Evolutionary conservation across 371 early-diverging fungal species (phyloP).

Genomic region (Mucor piriformis): DNA sequence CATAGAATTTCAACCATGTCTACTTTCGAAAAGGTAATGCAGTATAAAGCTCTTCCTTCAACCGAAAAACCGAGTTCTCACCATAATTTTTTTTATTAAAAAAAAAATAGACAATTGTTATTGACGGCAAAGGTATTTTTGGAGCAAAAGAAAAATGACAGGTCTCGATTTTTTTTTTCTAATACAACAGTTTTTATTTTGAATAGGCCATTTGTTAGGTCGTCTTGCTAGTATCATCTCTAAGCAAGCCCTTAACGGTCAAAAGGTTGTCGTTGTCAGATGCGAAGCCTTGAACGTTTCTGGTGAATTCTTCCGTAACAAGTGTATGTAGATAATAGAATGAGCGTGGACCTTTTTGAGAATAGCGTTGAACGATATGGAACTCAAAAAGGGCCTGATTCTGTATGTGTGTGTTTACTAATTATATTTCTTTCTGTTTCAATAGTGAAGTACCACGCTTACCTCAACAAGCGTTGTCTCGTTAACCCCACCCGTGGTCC

Average conservation of each 20-base stretch:
- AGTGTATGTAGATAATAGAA: slow-evolving; percentile 70
- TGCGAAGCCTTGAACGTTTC: slow-evolving; percentile 98
- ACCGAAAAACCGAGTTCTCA: not conserved
- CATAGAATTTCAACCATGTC: slow-evolving; percentile 21
- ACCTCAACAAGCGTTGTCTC: slow-evolving; percentile 98
- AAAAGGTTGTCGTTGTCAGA: slow-evolving; percentile 97
- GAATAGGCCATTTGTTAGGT: slow-evolving; percentile 92
- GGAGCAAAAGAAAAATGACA: not conserved
- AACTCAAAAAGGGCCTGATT: not conserved
- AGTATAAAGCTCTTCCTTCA: not conserved
- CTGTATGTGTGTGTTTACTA: not conserved
- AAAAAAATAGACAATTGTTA: slow-evolving; percentile 88
- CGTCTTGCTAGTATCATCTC: slow-evolving; percentile 98
- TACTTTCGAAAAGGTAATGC: slow-evolving; percentile 26
- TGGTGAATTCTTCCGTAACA: slow-evolving; percentile 99
- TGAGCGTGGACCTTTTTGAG: slow-evolving; percentile 1
- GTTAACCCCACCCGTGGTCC: slow-evolving; percentile 98
- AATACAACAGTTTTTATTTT: not conserved
- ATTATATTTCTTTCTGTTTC: not conserved
- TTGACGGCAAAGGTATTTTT: slow-evolving; percentile 92
- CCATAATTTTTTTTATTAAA: not conserved
- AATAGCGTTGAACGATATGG: not conserved
- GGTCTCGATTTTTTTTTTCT: no score
- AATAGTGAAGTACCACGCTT: slow-evolving; percentile 95
- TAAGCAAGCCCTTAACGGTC: slow-evolving; percentile 98